Evolutionary conservation across 192 early-diverging fungal genomes (phyloP), one percentile per base, ranked within the genome.

Genomic region (Linnemannia exigua): DNA sequence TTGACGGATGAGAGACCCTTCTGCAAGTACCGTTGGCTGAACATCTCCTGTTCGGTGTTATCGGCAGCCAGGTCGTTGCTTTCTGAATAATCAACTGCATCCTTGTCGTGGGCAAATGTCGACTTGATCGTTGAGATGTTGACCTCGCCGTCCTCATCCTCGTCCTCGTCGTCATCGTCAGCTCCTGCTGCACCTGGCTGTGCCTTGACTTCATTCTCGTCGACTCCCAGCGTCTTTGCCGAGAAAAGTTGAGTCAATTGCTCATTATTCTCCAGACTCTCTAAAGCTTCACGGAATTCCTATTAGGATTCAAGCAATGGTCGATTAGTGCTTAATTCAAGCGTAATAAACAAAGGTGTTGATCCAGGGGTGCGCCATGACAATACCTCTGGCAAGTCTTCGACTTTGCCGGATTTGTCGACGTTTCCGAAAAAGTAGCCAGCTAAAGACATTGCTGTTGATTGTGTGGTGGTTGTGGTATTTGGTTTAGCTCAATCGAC

Each of bases 351-450:
- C 6, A 0, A 17, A 12, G 58, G n/a, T 25, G 58, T 63, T 63
- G 28, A 68, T 54, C 25, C 50, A 61, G 7, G 15, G 35, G 41
- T 8, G 4, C 46, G 48, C 19, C 51, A 46, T 4, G 5, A 33
- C n/a, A 28, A 19, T 87, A 88, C 92, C 83, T 90, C 77, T 67
- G 89, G 90, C 8, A 94, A 88, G 74, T 94, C 91, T 17, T 97
- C 95, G 14, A 97, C 88, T 52, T 92, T 91, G 61, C 97, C 97
- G 52, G 93, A 91, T 74, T 96, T 94, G 89, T 97, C 97, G 20
- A 98, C 94, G 88, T 98, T 98, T 50, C 97, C 97, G 88, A 96
- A 98, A 67, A 98, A 88, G 84, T 95, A 95, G 46, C 92, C 90
- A 47, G 95, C 91, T 37, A 93, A 90, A 41, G 93, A 94, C 94